Evolutionary conservation across 306 rosid genomes (phyloP), one percentile per base, ranked within the genome.

Genomic region (Coriaria nepalensis): DNA sequence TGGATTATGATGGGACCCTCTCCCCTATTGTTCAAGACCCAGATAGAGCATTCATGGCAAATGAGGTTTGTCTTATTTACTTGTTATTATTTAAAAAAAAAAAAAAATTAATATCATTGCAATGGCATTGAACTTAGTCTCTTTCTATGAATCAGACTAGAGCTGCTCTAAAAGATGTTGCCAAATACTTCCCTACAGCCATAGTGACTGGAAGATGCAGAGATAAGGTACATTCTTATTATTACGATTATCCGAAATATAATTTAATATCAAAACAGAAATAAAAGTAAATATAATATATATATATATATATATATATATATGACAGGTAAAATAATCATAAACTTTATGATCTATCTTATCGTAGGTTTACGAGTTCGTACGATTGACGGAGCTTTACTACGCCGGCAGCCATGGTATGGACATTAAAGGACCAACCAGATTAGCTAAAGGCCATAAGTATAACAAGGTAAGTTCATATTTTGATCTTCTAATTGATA

Each of bases 351-450:
- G n/a, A n/a, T n/a, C n/a, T n/a, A 33, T 6, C 40, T 20, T 20
- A 45, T 66, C 68, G 37, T 62, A 90, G 97, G 97, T 90, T 6
- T 79, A 64, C 60, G 70, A 56, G 44, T 90, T 90, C 54, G 95
- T 90, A 9, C 71, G 60, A 69, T 70, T 90, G 52, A 62, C 80
- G 4, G 94, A 84, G 65, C 70, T 90, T 14, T 90, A 81, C 49
- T 90, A 90, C 20, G 97, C 97, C 6, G 97, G 95, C 32, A 90
- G 97, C 71, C 97, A 90, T 65, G 97, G 97, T 9, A 90, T 90
- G 97, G 97, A 90, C 73, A 90, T 90, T 6, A 75, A 69, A 65
- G 95, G 92, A 33, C 97, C 97, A 65, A 70, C 87, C 33, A 74
- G 87, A 33, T 95, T 95, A 65, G 68, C 87, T 20, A 74, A 81